Evolutionary conservation across 2,329 filamentous ascomycete species (phyloP), one percentile per base, ranked within the genome.

Genomic region (Tolypocladium guangdongense): DNA sequence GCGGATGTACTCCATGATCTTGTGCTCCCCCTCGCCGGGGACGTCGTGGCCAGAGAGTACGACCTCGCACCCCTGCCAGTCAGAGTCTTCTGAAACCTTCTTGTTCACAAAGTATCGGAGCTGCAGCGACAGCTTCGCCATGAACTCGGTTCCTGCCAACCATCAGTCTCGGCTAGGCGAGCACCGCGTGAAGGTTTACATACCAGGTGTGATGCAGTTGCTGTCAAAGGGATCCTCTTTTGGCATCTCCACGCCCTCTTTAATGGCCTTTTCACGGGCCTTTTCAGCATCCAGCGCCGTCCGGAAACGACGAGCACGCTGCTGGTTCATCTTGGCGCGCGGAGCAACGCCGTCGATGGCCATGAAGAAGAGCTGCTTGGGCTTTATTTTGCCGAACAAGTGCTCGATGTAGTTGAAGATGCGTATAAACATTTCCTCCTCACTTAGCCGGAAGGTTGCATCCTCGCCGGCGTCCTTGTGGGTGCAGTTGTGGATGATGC

Each of bases 331-430:
- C 78, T 99, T 99, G 62, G 93, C 93, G 64, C 93, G 87, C 20
- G 93, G 95, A 24, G 93, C 93, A 57, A 99, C 95, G 64, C 93
- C 93, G 66, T 99, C 93, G 59, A 99, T 93, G 50, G 93, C 95
- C 93, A 99, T 99, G 77, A 96, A 99, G 74, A 99, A 99, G 37
- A 99, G 81, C 76, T 96, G 86, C 73, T 96, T 92, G 14, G 93
- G 93, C 71, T 97, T 97, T 68, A 99, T 99, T 72, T 96, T 99
- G 63, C 92, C 91, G 70, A 95, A 99, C 52, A 99, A 73, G 74
- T 99, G 93, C 71, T 99, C 93, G 60, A 99, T 99, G 70, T 99
- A 99, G 73, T 97, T 97, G 82, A 99, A 99, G 64, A 99, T 99
- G 55, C 90, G 88, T 62, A 99, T 96, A 68, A 99, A 99, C 93